Conservation (phyloP, 2,329 filamentous ascomycete species). For the Hypoxylon sp. region DNA sequence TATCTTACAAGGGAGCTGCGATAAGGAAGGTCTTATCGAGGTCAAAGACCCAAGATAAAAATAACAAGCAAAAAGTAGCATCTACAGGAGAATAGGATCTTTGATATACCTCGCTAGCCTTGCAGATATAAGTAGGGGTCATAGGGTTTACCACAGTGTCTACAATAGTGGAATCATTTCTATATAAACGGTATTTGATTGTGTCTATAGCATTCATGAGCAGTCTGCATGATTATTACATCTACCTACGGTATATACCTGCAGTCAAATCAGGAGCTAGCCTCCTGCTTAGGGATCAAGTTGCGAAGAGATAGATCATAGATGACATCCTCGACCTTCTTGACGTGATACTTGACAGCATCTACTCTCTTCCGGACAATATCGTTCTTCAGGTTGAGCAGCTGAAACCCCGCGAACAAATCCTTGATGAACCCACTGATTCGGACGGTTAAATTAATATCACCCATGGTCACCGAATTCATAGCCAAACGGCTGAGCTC, state of each 20-base stretch:
- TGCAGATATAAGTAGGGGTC: neutral
- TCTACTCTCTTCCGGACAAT: conserved; percentile 88
- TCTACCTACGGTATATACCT: neutral
- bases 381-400: conserved; percentile 98
- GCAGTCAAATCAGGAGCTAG: conserved; percentile 26
- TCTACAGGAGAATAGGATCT: neutral
- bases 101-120: neutral
- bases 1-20: neutral
- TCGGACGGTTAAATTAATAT: conserved; percentile 86
- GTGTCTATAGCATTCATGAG: neutral
- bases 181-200: neutral
- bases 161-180: neutral
- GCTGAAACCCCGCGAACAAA: conserved; percentile 94
- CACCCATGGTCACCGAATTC: conserved; percentile 93
- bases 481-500: conserved; percentile 92
- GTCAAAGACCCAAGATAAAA: neutral
- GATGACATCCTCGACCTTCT: conserved; percentile 97
- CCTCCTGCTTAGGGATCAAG: conserved; percentile 71
- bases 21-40: conserved; percentile 1
- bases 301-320: conserved; percentile 94
- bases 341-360: conserved; percentile 96
- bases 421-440: conserved; percentile 97
- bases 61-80: neutral
- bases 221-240: neutral
- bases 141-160: neutral